A percentile compares a stretch with the other conserved stretches of the same genome.
Evolutionary conservation across 2,329 filamentous ascomycete genomes (phyloP).

Genomic region (Rhexocercosporidium sp.): DNA sequence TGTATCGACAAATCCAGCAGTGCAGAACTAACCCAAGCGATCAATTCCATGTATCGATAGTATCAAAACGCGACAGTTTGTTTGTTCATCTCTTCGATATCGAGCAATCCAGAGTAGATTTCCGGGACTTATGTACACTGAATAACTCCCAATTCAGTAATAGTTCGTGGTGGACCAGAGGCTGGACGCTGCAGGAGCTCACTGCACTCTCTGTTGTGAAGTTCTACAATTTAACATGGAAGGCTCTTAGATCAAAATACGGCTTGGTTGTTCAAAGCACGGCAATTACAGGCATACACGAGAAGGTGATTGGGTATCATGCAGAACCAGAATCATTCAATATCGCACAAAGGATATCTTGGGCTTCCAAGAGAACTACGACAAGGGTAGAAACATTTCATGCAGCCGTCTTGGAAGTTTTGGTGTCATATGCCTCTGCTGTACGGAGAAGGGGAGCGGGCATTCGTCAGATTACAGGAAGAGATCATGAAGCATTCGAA

Average conservation of each 20-base stretch:
- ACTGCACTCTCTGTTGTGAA: conserved; percentile 14
- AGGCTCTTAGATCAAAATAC: conserved; percentile 22
- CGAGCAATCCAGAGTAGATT: neutral
- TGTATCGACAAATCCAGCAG: conserved; percentile 37
- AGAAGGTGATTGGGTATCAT: conserved; percentile 27
- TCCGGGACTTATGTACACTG: neutral
- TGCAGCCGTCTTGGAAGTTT: conserved; percentile 42
- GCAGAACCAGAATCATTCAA: conserved; percentile 25
- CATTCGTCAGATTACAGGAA: conserved; percentile 36
- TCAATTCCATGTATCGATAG: conserved; percentile 34
- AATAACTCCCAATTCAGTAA: neutral
- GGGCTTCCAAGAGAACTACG: conserved; percentile 41
- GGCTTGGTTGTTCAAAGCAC: conserved; percentile 10
- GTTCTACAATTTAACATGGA: conserved; percentile 27
- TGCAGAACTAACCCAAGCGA: conserved; percentile 31
- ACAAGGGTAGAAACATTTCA: conserved; percentile 34
- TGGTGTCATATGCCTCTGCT: conserved; percentile 44
- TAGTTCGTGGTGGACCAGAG: conserved; percentile 15
- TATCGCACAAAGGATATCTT: conserved; percentile 45
- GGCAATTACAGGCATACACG: conserved; percentile 26
- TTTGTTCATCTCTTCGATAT: conserved; percentile 30
- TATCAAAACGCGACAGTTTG: conserved; percentile 28
- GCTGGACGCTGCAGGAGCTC: conserved; percentile 20
- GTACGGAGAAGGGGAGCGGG: conserved; percentile 40
- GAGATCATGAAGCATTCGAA: conserved; percentile 40